These are phyloP conservation scores for Colletotrichum tabaci DNA, from an alignment of 2,329 filamentous ascomycete genomes.

Conservation along the genomic window DNA sequence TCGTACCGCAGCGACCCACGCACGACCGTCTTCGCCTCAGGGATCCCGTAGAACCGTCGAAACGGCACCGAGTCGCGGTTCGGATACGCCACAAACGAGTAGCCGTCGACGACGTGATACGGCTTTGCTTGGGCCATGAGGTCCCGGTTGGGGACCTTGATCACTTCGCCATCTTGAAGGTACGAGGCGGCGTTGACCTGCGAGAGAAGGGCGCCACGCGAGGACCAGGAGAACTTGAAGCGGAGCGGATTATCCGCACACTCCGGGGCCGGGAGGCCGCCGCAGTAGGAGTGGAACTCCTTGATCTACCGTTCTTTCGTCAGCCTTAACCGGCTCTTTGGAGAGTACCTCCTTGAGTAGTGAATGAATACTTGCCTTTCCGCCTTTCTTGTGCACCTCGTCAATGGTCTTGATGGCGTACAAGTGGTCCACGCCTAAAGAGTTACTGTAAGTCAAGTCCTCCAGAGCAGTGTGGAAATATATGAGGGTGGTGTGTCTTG, in stretches of 20 bases:
- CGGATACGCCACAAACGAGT: conserved; percentile 79
- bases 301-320: conserved; percentile 58
- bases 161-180: conserved; percentile 74
- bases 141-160: conserved; percentile 55
- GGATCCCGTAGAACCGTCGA: conserved; percentile 77
- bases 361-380: conserved; percentile 59
- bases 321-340: neutral
- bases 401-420: conserved; percentile 77
- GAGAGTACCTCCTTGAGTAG: neutral
- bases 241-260: conserved; percentile 77
- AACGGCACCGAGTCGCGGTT: conserved; percentile 79
- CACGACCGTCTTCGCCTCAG: conserved; percentile 77
- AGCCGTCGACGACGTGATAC: conserved; percentile 71
- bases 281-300: conserved; percentile 77
- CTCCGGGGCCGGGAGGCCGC: conserved; percentile 71
- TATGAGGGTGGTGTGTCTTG: neutral
- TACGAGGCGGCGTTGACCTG: conserved; percentile 76
- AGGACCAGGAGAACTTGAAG: conserved; percentile 79
- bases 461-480: neutral
- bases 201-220: conserved; percentile 77
- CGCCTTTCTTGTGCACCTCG: conserved; percentile 76
- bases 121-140: conserved; percentile 79
- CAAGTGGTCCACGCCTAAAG: conserved; percentile 66
- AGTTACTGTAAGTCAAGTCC: neutral
- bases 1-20: conserved; percentile 78